These are phyloP conservation scores for Hanseniaspora lindneri DNA, from an alignment of 805 yeast species.

Conservation along the genomic window DNA sequence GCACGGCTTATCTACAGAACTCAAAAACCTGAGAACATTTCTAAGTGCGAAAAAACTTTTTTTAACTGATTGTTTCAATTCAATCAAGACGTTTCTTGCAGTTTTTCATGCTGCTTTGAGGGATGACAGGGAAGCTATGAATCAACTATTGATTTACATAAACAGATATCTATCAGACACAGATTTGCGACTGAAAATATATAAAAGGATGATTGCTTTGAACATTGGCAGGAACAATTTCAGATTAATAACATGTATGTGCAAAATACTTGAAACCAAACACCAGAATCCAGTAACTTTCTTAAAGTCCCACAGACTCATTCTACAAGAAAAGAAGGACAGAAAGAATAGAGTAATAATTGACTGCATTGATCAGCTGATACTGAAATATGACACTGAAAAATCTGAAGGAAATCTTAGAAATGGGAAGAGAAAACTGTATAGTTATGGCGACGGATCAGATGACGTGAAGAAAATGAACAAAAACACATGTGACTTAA, in stretches of 20 bases:
- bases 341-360: too few relatives aligned
- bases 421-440: too few relatives aligned
- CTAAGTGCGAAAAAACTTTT: too few relatives aligned
- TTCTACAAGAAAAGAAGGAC: too few relatives aligned
- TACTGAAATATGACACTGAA: too few relatives aligned
- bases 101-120: background rate
- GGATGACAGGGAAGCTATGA: background rate
- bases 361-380: too few relatives aligned
- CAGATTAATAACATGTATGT: background rate
- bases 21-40: too few relatives aligned
- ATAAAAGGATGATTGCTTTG: background rate
- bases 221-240: background rate
- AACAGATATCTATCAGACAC: background rate
- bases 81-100: background rate
- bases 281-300: background rate
- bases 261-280: background rate
- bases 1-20: too few relatives aligned
- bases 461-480: too few relatives aligned
- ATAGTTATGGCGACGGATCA: too few relatives aligned
- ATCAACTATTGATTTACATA: background rate
- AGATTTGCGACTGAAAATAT: background rate
- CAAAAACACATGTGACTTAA: too few relatives aligned
- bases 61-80: background rate
- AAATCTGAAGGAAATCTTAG: too few relatives aligned
- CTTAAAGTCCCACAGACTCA: background rate